These are phyloP conservation scores for Colletotrichum cereale DNA, from an alignment of 2,329 filamentous ascomycete genomes.

Conservation along the genomic window DNA sequence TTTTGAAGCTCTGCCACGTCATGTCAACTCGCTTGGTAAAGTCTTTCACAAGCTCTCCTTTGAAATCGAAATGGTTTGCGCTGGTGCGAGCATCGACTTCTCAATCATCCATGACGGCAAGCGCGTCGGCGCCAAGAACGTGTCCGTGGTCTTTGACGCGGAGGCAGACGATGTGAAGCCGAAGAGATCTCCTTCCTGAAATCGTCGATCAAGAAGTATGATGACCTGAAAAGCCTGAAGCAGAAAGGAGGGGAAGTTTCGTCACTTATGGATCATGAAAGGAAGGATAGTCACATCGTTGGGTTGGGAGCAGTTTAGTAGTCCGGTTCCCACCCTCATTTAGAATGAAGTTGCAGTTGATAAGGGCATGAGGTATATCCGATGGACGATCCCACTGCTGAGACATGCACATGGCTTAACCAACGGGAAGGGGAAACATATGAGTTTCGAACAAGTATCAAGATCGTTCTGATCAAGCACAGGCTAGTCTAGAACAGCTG, in stretches of 20 bases:
- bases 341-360: background rate
- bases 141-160: slow-evolving; percentile 42
- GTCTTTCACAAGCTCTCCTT: slow-evolving; percentile 18
- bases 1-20: slow-evolving; percentile 25
- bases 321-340: background rate
- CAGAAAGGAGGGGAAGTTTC: background rate
- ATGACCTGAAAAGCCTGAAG: background rate
- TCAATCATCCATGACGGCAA: slow-evolving; percentile 32
- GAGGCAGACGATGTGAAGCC: background rate
- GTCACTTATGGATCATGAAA: background rate
- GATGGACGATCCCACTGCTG: background rate
- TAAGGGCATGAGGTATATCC: background rate
- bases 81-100: slow-evolving; percentile 44
- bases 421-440: background rate
- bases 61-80: slow-evolving; percentile 42
- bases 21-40: slow-evolving; percentile 35
- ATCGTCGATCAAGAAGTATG: background rate
- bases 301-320: background rate
- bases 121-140: slow-evolving; percentile 38
- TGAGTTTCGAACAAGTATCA: background rate
- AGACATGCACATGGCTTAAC: background rate
- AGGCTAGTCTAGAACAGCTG: too few relatives aligned
- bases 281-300: background rate
- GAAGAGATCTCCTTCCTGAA: background rate
- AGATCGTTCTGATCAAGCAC: too few relatives aligned